Percentiles rank a stretch among this genome's conserved stretches.
phyloP scores from a whole-genome alignment of 352 stramenopile species.

The Globisporangium paddicum region DNA sequence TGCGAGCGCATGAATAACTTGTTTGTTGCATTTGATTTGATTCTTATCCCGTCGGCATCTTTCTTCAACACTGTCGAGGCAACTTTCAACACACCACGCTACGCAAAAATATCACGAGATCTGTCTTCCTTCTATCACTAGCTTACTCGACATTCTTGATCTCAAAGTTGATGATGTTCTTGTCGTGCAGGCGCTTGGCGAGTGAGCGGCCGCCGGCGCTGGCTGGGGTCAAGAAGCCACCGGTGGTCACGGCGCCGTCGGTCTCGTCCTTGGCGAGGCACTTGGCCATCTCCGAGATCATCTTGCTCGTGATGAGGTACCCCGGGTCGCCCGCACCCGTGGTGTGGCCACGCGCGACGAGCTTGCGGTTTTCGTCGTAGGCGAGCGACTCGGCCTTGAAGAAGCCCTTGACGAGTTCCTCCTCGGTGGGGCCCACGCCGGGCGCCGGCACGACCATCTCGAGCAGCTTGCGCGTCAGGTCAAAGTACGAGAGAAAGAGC shows the following conservation, averaged over 20 bases:
- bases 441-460: slow-evolving; percentile 51
- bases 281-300: slow-evolving; percentile 36
- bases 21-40: no score
- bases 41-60: no score
- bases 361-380: slow-evolving; percentile 24
- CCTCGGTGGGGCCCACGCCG: slow-evolving; percentile 61
- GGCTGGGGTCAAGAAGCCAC: slow-evolving; percentile 40
- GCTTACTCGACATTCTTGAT: slow-evolving; percentile 15
- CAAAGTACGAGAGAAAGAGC: slow-evolving; percentile 30
- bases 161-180: slow-evolving; percentile 32
- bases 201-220: slow-evolving; percentile 34
- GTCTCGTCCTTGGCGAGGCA: slow-evolving; percentile 30
- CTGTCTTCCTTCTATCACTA: no score
- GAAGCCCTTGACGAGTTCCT: slow-evolving; percentile 60
- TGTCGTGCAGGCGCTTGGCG: slow-evolving; percentile 25
- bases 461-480: slow-evolving; percentile 46
- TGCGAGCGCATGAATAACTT: no score
- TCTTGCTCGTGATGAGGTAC: slow-evolving; percentile 35
- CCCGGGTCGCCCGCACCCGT: slow-evolving; percentile 25
- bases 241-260: slow-evolving; percentile 13
- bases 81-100: background rate
- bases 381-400: slow-evolving; percentile 45
- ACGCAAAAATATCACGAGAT: no score
- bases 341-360: slow-evolving; percentile 18
- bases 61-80: background rate